Evolutionary conservation across 495 filamentous ascomycete species (phyloP).

Genomic region (Beverwykella pulmonaria): DNA sequence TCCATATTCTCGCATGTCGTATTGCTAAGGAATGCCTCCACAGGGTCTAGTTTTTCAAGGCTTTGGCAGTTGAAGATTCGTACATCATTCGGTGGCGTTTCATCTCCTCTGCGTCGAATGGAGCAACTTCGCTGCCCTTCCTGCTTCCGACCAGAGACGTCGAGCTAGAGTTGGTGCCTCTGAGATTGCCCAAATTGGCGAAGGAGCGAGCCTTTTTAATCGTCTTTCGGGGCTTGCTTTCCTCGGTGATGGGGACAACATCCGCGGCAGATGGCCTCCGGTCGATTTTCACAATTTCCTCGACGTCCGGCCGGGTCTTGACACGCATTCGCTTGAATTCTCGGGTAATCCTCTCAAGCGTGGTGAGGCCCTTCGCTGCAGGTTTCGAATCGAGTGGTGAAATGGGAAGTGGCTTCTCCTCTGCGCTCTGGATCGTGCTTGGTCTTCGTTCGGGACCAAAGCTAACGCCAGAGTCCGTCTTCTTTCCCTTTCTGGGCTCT

Average conservation of each 20-base stretch:
- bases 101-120: conserved; percentile 43
- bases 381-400: conserved; percentile 38
- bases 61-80: conserved; percentile 30
- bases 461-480: conserved; percentile 67
- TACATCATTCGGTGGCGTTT: conserved; percentile 39
- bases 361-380: conserved; percentile 50
- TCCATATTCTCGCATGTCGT: neutral
- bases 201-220: conserved; percentile 48
- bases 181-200: conserved; percentile 38
- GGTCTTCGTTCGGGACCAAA: conserved; percentile 50
- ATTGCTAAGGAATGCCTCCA: too few species aligned
- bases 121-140: conserved; percentile 28
- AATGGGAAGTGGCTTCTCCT: conserved; percentile 33
- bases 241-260: conserved; percentile 5
- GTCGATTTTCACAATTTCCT: conserved; percentile 37
- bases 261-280: conserved; percentile 12
- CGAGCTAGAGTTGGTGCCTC: conserved; percentile 27
- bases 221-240: conserved; percentile 36
- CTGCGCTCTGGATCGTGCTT: conserved; percentile 18
- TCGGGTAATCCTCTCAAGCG: conserved; percentile 61
- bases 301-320: conserved; percentile 37
- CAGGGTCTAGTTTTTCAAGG: neutral
- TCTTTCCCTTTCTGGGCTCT: conserved; percentile 52
- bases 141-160: conserved; percentile 30
- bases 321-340: conserved; percentile 56